These are phyloP conservation scores for Panaeolus cyanescens DNA, from an alignment of 768 basidiomycete genomes.

Conservation along the genomic window DNA sequence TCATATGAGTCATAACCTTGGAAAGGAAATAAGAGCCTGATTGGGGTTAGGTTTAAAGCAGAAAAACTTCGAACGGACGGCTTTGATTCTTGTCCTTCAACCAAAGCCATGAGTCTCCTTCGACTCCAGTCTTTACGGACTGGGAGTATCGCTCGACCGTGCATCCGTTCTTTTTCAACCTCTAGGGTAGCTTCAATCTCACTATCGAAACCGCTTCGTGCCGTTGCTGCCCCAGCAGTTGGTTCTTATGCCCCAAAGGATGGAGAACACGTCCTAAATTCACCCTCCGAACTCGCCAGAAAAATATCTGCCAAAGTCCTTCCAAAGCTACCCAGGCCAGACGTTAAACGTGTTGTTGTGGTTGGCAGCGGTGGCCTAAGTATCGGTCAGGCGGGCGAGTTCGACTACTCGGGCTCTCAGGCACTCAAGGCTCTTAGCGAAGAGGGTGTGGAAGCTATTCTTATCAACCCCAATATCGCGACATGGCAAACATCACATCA, in stretches of 20 bases:
- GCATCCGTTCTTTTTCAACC: constrained; percentile 54
- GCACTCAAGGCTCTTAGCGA: constrained; percentile 97
- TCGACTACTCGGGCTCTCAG: constrained; percentile 99
- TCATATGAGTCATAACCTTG: not conserved
- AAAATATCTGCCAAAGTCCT: constrained; percentile 93
- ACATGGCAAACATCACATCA: constrained; percentile 99
- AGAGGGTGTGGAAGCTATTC: constrained; percentile 90
- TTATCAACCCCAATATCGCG: constrained; percentile 99
- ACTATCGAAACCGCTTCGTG: constrained; percentile 53
- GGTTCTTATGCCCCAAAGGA: constrained; percentile 68
- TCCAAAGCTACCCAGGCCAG: constrained; percentile 86
- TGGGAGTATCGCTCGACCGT: constrained; percentile 32
- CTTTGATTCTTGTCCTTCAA: constrained; percentile 14
- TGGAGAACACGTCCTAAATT: constrained; percentile 81
- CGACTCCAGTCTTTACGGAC: constrained; percentile 43
- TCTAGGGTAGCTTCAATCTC: constrained; percentile 34
- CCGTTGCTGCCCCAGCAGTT: constrained; percentile 76
- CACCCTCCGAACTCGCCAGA: constrained; percentile 92
- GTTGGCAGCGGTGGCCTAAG: constrained; percentile 95
- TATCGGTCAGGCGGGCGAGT: constrained; percentile 99
- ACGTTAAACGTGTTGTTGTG: constrained; percentile 93
- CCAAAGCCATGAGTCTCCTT: constrained; percentile 38
- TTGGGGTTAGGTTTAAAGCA: constrained; percentile 13
- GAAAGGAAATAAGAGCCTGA: constrained; percentile 9
- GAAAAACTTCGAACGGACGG: constrained; percentile 12